Percentiles rank a stretch among this genome's conserved stretches.
Conservation (phyloP, 169 alveolate species). For the Plasmodium cynomolgi region DNA sequence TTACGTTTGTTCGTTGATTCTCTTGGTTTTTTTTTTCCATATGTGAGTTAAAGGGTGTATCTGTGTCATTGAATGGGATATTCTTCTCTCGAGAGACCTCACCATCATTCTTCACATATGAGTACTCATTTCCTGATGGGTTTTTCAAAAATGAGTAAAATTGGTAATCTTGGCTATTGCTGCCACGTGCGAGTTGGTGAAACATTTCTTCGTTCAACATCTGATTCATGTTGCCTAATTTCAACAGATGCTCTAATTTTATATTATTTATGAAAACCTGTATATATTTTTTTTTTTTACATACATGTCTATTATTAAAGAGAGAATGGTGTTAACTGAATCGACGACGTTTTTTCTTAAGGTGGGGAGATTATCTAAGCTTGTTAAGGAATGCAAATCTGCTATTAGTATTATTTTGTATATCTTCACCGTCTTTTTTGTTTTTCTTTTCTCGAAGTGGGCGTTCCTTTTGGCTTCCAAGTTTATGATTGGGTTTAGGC, state of each 20-base stretch:
- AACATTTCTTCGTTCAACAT: neutral
- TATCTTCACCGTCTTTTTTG: neutral
- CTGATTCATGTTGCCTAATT: neutral
- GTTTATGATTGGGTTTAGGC: conserved; percentile 52
- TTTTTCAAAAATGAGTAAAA: neutral
- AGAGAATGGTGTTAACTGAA: conserved; percentile 31
- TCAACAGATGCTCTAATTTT: conserved; percentile 26
- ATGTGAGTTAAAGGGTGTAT: neutral
- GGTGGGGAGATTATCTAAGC: conserved; percentile 19
- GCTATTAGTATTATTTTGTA: conserved; percentile 59
- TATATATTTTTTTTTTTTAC: conserved; percentile 35
- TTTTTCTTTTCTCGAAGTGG: neutral
- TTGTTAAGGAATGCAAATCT: conserved; percentile 53
- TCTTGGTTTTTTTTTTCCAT: neutral
- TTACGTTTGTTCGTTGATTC: neutral
- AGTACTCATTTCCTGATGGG: neutral
- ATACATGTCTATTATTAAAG: conserved; percentile 66
- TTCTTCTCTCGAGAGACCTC: neutral
- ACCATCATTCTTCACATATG: neutral
- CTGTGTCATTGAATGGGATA: neutral
- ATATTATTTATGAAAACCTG: conserved; percentile 32
- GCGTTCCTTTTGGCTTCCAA: conserved; percentile 22
- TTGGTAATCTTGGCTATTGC: neutral
- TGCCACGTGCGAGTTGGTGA: neutral
- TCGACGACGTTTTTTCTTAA: conserved; percentile 31